Evolutionary conservation across 371 early-diverging fungal species (phyloP).

Genomic region (Rhizopus delemar): DNA sequence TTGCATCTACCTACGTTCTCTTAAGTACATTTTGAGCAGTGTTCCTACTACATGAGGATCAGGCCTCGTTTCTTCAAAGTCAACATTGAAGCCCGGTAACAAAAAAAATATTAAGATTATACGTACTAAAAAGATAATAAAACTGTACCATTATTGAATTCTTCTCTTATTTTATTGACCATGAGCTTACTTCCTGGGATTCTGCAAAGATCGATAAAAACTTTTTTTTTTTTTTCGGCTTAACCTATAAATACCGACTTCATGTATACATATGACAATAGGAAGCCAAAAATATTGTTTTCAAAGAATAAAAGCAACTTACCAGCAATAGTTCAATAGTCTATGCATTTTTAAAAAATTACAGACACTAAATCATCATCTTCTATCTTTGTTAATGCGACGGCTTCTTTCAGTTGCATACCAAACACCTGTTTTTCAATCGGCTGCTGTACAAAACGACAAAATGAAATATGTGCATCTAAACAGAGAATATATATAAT

Average conservation of each 20-base stretch:
- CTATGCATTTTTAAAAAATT: constrained; percentile 75
- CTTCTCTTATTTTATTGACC: constrained; percentile 50
- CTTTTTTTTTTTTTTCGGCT: not conserved
- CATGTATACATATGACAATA: constrained; percentile 48
- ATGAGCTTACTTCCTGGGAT: constrained; percentile 58
- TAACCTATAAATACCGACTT: constrained; percentile 64
- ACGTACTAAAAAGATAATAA: constrained; percentile 11
- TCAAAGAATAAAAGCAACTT: too few relatives aligned
- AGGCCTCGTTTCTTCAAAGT: constrained; percentile 51
- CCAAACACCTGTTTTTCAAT: constrained; percentile 54
- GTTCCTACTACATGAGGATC: constrained; percentile 84
- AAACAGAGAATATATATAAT: not conserved
- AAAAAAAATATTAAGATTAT: too few relatives aligned
- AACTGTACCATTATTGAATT: constrained; percentile 53
- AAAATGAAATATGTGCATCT: too few relatives aligned
- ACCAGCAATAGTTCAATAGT: constrained; percentile 56
- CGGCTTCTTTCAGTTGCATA: constrained; percentile 53
- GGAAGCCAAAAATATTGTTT: too few relatives aligned
- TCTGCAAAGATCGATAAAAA: constrained; percentile 19
- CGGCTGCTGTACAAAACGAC: too few relatives aligned
- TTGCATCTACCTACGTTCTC: constrained; percentile 72
- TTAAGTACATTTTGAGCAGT: constrained; percentile 75
- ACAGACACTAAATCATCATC: constrained; percentile 64
- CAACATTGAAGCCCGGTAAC: constrained; percentile 45
- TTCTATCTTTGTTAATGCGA: constrained; percentile 54